Percentiles rank a stretch among this genome's conserved stretches.
Evolutionary conservation across 257 asterid genomes (phyloP).

Genomic region (Fraxinus pennsylvanica): DNA sequence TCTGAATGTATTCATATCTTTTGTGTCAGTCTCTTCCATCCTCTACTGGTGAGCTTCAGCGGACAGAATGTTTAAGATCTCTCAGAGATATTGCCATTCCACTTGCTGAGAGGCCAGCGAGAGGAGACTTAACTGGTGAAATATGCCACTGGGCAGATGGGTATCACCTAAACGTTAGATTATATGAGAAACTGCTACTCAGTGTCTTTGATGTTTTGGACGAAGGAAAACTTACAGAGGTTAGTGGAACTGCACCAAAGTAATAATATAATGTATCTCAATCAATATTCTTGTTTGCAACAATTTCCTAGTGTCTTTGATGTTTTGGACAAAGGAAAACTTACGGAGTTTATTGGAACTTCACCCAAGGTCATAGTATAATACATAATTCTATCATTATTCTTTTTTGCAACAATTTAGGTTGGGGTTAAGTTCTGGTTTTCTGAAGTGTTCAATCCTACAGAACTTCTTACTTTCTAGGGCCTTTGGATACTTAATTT

Average conservation of each 20-base stretch:
- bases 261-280: background rate
- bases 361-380: background rate
- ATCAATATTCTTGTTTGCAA: background rate
- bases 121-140: conserved; percentile 99
- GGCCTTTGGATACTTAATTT: background rate
- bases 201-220: conserved; percentile 95
- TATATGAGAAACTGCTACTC: conserved; percentile 87
- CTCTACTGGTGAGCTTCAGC: conserved; percentile 81
- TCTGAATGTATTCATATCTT: conserved; percentile 19
- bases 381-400: background rate
- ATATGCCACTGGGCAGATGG: conserved; percentile 99
- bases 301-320: conserved; percentile 63
- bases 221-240: conserved; percentile 99
- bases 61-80: conserved; percentile 87
- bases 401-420: conserved; percentile 7
- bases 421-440: conserved; percentile 11
- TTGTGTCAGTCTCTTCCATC: conserved; percentile 78
- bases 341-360: conserved; percentile 73
- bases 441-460: conserved; percentile 1
- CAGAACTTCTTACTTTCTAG: conserved; percentile 16
- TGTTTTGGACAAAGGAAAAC: conserved; percentile 97
- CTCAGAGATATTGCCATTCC: conserved; percentile 76
- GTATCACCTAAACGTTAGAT: conserved; percentile 82
- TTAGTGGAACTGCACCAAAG: conserved; percentile 35
- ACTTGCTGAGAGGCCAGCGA: conserved; percentile 95